Base-by-base conservation (phyloP, 2,329 filamentous ascomycete species). In the Boeremia exigua region DNA sequence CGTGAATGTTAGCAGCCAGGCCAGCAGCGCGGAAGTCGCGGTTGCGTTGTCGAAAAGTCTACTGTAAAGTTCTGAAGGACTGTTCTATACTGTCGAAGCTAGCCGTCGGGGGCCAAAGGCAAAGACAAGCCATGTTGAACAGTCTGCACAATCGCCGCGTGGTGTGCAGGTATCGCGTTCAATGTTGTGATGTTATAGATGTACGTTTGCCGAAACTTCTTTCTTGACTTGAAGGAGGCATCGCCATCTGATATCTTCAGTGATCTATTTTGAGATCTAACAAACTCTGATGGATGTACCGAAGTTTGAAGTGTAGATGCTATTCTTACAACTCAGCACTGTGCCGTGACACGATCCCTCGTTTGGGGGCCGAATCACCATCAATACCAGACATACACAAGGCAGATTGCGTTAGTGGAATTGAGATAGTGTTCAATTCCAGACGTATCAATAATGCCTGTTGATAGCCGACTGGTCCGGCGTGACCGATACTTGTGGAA, bases 31-130 rank as follows among this genome's bases (percentile, higher is more conserved):
- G 17, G 23, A 47, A 14, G 29, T 34, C 17, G 36, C 12, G 17
- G 27, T 44, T 39, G 51, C 23, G 46, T 28, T 19, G 45, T 49
- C 27, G 45, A 45, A 1, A 42, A 4, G n/a, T 27, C 17, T 28
- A 48, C 33, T 49, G 39, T 39, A 14, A 4, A 29, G 52, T 49
- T 54, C 39, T 34, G 39, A 14, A 49, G 52, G 52, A 49, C 30
- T 33, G 38, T 33, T 32, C 23, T 32, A 10, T 39, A 27, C 27
- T 39, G 25, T 37, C 12, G 30, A 32, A 42, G 32, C 51, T 48
- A 54, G n/a, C 32, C 37, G 30, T 32, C 14, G 38, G 28, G 25
- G 32, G 45, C 3, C 15, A 44, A 34, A 11, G 17, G 15, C 23
- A 25, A 19, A 8, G n/a, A 15, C n/a, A 17, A 33, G n/a, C 12